Evolutionary conservation across 805 yeast genomes (phyloP), one percentile per base, ranked within the genome.

Genomic region (Maudiozyma pseudohumilis): DNA sequence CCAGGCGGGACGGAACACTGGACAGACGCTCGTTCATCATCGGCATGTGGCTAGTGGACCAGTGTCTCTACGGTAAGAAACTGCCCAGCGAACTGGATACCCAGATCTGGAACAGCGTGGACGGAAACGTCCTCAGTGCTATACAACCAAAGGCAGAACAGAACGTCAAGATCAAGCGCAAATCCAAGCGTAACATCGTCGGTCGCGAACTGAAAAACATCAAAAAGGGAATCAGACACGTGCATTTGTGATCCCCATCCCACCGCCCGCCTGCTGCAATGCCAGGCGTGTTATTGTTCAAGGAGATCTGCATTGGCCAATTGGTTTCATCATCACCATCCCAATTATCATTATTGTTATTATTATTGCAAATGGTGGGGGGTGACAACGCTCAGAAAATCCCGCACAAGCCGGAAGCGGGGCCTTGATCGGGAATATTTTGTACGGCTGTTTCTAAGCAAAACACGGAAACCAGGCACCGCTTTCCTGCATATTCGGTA

Each of bases 21-120:
- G 81, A 78, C 46, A 73, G 84, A 42, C 79, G 77, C 26, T 89
- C 88, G 45, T 92, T 92, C 50, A 63, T 89, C 21, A 88, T 88
- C n/a, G 98, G 98, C 0, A 88, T 84, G 82, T 92, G 98, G 98
- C 61, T 88, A 4, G 88, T 92, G 2, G 99, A 92, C 57, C 98
- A 92, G 60, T 85, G 96, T 54, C 66, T 92, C 8, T 92, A 89
- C 55, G 98, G 98, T 0, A 69, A 94, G 28, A 92, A 92, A 55
- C 63, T 94, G 33, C 97, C 98, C 0, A 69, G 72, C 42, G 61
- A 61, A 31, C 73, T 92, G 5, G 77, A 72, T 29, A 74, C 71
- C 5, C 70, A 68, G 21, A 77, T 89, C 1, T 94, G 97, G 97
- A 71, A 74, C 32, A 82, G 94, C 57, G 82, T 83, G 6, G 63